Evolutionary conservation across 805 yeast genomes (phyloP).

Genomic region (Wickerhamiella azyma): DNA sequence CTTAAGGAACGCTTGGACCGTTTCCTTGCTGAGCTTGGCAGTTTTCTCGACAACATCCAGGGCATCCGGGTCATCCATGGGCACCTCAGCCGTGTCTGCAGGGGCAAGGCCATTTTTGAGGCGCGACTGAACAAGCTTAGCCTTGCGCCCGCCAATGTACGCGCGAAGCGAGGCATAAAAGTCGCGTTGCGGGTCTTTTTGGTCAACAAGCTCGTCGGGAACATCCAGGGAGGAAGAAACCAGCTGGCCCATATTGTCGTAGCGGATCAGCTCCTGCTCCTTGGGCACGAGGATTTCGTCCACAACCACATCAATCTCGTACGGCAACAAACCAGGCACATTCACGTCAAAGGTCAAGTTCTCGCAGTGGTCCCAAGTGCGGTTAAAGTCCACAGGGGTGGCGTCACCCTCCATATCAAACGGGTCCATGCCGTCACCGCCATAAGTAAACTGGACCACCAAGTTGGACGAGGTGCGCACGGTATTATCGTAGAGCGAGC

Average conservation of each 20-base stretch:
- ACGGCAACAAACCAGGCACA: constrained; percentile 53
- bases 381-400: constrained; percentile 77
- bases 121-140: constrained; percentile 43
- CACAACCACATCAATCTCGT: constrained; percentile 43
- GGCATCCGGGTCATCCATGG: constrained; percentile 24
- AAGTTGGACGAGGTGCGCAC: constrained; percentile 93
- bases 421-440: constrained; percentile 98
- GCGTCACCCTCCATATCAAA: constrained; percentile 99
- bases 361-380: constrained; percentile 89
- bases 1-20: constrained; percentile 53
- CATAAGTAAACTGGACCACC: constrained; percentile 93
- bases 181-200: constrained; percentile 72
- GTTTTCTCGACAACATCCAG: constrained; percentile 26
- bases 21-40: constrained; percentile 43
- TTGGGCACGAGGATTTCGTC: constrained; percentile 47
- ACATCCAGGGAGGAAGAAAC: constrained; percentile 19
- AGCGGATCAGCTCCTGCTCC: constrained; percentile 45
- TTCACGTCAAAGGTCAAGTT: constrained; percentile 50
- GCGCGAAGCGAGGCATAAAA: constrained; percentile 65
- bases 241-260: constrained; percentile 53
- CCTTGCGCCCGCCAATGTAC: constrained; percentile 46
- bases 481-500: constrained; percentile 84
- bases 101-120: constrained; percentile 37
- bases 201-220: constrained; percentile 60
- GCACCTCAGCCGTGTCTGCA: constrained; percentile 30